These are phyloP conservation scores for Alternaria hordeiaustralica DNA, from an alignment of 2,329 filamentous ascomycete genomes.

Conservation along the genomic window DNA sequence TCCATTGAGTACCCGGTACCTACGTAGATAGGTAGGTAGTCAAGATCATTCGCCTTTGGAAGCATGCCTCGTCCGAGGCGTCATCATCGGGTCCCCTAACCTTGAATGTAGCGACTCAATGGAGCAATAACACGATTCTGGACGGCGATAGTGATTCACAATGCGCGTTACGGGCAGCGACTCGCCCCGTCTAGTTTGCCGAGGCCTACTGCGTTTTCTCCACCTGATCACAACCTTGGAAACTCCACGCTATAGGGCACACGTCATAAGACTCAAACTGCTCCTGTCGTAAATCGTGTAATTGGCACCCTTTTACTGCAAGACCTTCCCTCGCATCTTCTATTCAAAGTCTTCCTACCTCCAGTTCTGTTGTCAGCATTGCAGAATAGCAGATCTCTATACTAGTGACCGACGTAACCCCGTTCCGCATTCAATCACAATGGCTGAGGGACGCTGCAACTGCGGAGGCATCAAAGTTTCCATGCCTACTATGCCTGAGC, in stretches of 20 bases:
- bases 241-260: not conserved
- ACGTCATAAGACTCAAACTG: not conserved
- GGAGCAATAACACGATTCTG: not conserved
- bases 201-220: not conserved
- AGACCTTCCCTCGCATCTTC: not conserved
- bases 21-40: not conserved
- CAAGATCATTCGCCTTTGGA: not conserved
- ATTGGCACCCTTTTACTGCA: not conserved
- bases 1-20: not conserved
- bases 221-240: not conserved
- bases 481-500: constrained; percentile 26
- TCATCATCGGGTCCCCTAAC: not conserved
- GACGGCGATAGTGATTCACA: not conserved
- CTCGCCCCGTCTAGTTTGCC: not conserved
- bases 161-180: not conserved
- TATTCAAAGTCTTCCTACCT: not conserved
- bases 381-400: not conserved
- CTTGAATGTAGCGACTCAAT: not conserved
- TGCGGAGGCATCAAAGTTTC: constrained; percentile 37
- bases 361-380: not conserved
- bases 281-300: not conserved
- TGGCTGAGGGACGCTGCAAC: constrained; percentile 42
- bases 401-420: not conserved
- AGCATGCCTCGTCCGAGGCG: not conserved
- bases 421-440: not conserved